Conservation (phyloP, 371 early-diverging fungal species). For the Syncephalastrum racemosum region DNA sequence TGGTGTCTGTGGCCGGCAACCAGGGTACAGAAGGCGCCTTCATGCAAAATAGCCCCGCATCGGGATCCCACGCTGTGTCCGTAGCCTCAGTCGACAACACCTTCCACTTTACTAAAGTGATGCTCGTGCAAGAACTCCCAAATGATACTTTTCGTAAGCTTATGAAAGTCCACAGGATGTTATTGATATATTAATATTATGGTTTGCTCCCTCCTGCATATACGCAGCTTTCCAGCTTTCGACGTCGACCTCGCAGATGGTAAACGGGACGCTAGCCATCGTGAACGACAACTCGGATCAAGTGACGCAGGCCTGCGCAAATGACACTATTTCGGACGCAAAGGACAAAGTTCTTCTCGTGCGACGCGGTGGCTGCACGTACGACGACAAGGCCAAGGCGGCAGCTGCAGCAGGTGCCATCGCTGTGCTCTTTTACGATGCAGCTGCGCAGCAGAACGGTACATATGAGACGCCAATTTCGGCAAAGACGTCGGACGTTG, state of each 20-base stretch:
- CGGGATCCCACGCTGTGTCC: conserved; percentile 45
- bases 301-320: conserved; percentile 8
- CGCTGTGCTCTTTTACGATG: conserved; percentile 55
- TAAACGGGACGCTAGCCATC: conserved; percentile 26
- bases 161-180: conserved; percentile 13
- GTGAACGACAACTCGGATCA: conserved; percentile 5
- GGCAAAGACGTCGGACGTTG: conserved; percentile 12
- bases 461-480: conserved; percentile 6
- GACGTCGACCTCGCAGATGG: conserved; percentile 19
- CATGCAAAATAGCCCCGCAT: conserved; percentile 46
- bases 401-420: conserved; percentile 46
- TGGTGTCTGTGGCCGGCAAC: conserved; percentile 63
- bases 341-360: conserved; percentile 43
- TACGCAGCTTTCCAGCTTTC: conserved; percentile 28
- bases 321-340: conserved; percentile 2
- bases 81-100: conserved; percentile 65
- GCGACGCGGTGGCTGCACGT: conserved; percentile 54
- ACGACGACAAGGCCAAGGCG: conserved; percentile 35
- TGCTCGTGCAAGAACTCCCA: conserved; percentile 14
- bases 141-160: conserved; percentile 26
- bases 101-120: conserved; percentile 15
- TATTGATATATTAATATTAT: conserved; percentile 42
- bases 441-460: conserved; percentile 10
- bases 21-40: conserved; percentile 52
- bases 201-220: conserved; percentile 36